Evolutionary conservation across 257 asterid genomes (phyloP).

Genomic region (Cordia subcordata): DNA sequence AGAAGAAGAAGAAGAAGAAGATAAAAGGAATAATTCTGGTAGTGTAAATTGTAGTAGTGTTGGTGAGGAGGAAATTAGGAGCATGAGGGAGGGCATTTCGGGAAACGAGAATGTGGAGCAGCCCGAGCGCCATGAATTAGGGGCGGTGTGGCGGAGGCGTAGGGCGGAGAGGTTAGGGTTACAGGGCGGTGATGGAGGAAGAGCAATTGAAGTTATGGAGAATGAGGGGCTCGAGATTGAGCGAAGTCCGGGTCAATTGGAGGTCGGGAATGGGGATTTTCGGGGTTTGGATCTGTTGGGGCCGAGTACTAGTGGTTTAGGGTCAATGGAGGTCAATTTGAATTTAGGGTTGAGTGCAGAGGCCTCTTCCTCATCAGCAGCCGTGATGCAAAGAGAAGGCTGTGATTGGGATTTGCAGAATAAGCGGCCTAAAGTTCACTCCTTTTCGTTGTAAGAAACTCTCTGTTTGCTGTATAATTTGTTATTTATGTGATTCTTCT

Average conservation of each 20-base stretch:
- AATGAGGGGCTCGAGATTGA: conserved; percentile 8
- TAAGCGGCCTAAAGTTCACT: conserved; percentile 84
- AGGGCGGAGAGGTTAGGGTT: conserved; percentile 15
- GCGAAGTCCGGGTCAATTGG: conserved; percentile 23
- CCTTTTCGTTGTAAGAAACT: conserved; percentile 61
- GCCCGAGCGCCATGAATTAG: background rate
- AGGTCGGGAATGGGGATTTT: conserved; percentile 9
- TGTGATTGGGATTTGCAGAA: conserved; percentile 41
- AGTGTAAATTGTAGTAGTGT: background rate
- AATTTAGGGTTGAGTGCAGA: conserved; percentile 69
- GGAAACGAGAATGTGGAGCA: conserved; percentile 35
- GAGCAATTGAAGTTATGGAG: conserved; percentile 9
- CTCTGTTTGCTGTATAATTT: background rate
- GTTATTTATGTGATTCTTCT: background rate
- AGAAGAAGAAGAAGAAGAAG: conserved; percentile 47
- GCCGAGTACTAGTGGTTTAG: conserved; percentile 33
- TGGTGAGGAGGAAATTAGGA: conserved; percentile 10
- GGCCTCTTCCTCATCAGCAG: conserved; percentile 38
- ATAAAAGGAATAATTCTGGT: background rate
- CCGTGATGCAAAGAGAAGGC: conserved; percentile 31
- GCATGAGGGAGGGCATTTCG: conserved; percentile 35
- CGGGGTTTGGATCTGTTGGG: conserved; percentile 18
- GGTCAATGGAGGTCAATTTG: conserved; percentile 48
- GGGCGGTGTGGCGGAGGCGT: conserved; percentile 11
- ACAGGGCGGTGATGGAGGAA: conserved; percentile 19